These are phyloP conservation scores for Suillus lakei DNA, from an alignment of 768 basidiomycete genomes.

Conservation along the genomic window DNA sequence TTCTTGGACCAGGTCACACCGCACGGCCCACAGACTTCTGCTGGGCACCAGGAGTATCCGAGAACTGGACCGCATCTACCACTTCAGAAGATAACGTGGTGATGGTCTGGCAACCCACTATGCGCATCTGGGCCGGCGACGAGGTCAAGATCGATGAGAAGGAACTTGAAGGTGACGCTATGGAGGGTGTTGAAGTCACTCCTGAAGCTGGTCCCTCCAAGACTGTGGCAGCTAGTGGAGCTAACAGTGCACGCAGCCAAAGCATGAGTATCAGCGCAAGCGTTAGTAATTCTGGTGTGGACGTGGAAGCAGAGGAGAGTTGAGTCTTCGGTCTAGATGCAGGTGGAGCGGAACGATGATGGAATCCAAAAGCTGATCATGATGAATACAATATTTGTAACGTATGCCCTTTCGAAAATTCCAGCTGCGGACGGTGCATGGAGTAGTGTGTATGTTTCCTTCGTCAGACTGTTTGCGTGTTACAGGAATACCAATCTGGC, in stretches of 20 bases:
- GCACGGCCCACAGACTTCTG: conserved; percentile 91
- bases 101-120: conserved; percentile 97
- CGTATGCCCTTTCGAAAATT: background rate
- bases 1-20: conserved; percentile 71
- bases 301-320: conserved; percentile 40
- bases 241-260: conserved; percentile 53
- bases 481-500: conserved; percentile 68
- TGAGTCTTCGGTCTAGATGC: conserved; percentile 19
- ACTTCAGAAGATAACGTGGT: conserved; percentile 97
- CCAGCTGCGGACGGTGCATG: background rate
- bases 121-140: conserved; percentile 92
- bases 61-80: conserved; percentile 85
- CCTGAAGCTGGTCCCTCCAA: conserved; percentile 31
- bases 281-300: conserved; percentile 54
- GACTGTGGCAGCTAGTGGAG: conserved; percentile 30
- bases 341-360: conserved; percentile 7
- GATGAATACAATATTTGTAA: conserved; percentile 13
- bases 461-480: conserved; percentile 16
- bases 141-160: conserved; percentile 83
- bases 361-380: conserved; percentile 12
- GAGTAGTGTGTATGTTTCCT: background rate
- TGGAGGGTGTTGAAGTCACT: conserved; percentile 71
- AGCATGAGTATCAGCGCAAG: conserved; percentile 66
- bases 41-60: conserved; percentile 86
- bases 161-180: conserved; percentile 81